Evolutionary conservation across 2,329 filamentous ascomycete genomes (phyloP), one percentile per base, ranked within the genome.

Genomic region (Aspergillus chevalieri): DNA sequence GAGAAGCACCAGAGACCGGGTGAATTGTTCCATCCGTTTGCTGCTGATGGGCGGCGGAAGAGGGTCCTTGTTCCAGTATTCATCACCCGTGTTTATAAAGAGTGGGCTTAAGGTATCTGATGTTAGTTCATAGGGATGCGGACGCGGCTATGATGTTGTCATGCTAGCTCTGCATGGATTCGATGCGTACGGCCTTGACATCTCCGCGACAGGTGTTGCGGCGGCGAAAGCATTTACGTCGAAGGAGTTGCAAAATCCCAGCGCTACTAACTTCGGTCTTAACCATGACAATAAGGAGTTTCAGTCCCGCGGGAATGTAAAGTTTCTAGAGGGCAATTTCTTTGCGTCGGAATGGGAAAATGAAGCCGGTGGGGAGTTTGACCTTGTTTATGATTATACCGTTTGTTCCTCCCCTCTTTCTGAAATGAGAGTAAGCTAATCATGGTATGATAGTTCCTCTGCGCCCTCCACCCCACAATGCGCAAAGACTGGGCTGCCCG

Each of bases 321-420:
- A 38, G 33, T 41, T 46, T 21, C 14, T 46, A 2, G 10, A 46
- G 24, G 44, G 44, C 12, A 22, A 46, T 59, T 89, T 87, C 65
- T 89, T 89, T 65, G 69, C 72, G 7, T 74, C 83, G 48, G 77
- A 72, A 1, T 85, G 82, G 77, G 60, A 78, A 14, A 19, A 8
- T 3, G 3, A 34, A 64, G 69, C 34, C 65, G 69, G 19, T 61
- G 55, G 36, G 65, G 72, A 68, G 36, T 89, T 87, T 68, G 85
- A 89, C 69, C 64, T 84, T 42, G 77, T 84, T 44, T 84, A 78
- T 64, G 81, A 84, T 58, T 84, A 84, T 61, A 83, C 80, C 46
- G 82, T 84, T 70, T 7, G 7, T 30, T 30, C 7, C 28, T 17
- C 17, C 17, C 28, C 28, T 30, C 28, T 7, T 30, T 30, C 28